Evolutionary conservation across 2,329 filamentous ascomycete species (phyloP).

Genomic region (Fusarium austroafricanum): DNA sequence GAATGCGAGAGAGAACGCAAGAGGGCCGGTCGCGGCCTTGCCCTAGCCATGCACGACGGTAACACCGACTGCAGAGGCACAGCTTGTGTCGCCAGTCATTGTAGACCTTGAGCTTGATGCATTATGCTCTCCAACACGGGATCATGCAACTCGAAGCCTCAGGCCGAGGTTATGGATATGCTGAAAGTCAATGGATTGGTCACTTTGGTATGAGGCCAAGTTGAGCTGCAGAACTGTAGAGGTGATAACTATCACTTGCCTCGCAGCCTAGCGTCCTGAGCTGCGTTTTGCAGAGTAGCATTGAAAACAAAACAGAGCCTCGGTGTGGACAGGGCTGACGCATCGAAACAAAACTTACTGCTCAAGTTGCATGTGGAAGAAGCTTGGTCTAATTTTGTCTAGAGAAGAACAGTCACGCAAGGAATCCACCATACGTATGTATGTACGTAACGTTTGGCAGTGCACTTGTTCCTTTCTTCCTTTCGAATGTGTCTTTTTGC

Average conservation of each 20-base stretch:
- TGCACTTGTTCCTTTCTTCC: neutral
- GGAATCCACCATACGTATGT: no score
- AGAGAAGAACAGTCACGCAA: neutral
- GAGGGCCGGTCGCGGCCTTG: conserved; percentile 34
- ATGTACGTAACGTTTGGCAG: neutral
- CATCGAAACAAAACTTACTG: conserved; percentile 5
- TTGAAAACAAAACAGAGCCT: conserved; percentile 16
- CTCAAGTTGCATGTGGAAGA: neutral
- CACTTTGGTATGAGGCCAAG: conserved; percentile 24
- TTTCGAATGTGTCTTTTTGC: neutral
- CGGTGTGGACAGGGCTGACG: conserved; percentile 24
- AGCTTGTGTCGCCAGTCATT: conserved; percentile 31
- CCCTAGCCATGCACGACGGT: conserved; percentile 37
- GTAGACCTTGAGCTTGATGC: conserved; percentile 23
- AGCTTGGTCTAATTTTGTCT: conserved; percentile 10
- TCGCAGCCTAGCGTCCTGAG: conserved; percentile 20
- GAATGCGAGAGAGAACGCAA: conserved; percentile 16
- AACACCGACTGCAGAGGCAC: conserved; percentile 37
- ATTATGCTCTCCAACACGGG: conserved; percentile 28
- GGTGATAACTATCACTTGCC: conserved; percentile 12
- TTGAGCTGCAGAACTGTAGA: conserved; percentile 34
- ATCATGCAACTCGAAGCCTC: conserved; percentile 13
- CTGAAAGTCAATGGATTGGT: conserved; percentile 24
- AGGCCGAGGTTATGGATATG: conserved; percentile 4
- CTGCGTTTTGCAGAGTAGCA: conserved; percentile 17